Evolutionary conservation across 2,329 filamentous ascomycete genomes (phyloP).

Genomic region (Pseudogymnoascus sp.): DNA sequence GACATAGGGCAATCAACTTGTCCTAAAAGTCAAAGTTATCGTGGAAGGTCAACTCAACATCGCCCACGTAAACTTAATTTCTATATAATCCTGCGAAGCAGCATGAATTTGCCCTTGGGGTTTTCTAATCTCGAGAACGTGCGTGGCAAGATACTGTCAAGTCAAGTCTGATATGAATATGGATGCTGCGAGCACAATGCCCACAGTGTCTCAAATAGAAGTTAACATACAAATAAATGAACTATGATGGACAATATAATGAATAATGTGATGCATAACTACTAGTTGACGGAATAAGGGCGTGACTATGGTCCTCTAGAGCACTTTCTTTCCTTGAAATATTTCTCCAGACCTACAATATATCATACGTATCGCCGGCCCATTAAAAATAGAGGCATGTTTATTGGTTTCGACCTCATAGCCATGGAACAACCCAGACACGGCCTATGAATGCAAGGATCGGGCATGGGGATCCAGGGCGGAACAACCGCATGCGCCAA

Average conservation of each 20-base stretch:
- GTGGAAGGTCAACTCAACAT: not conserved
- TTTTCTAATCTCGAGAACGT: not conserved
- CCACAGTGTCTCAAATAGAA: not conserved
- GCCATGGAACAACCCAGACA: too few species aligned
- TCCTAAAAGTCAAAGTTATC: not conserved
- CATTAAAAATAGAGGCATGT: too few species aligned
- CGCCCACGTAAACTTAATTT: not conserved
- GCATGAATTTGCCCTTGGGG: not conserved
- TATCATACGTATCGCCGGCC: too few species aligned
- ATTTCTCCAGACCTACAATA: too few species aligned
- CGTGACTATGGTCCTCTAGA: too few species aligned
- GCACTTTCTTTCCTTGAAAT: too few species aligned
- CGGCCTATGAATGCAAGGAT: too few species aligned
- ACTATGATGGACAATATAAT: not conserved
- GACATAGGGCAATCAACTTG: not conserved
- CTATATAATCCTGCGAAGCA: not conserved
- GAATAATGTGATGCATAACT: not conserved
- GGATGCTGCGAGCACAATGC: not conserved
- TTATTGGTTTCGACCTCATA: too few species aligned
- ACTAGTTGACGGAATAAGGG: not conserved
- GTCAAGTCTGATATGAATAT: not conserved
- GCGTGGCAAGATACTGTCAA: not conserved
- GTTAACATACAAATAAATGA: not conserved
- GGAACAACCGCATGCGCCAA: too few species aligned
- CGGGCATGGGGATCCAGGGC: too few species aligned